A percentile compares a stretch with the other conserved stretches of the same genome.
These are phyloP conservation scores for Fusarium pilosicola DNA, from an alignment of 2,329 filamentous ascomycete species.

Conservation along the genomic window DNA sequence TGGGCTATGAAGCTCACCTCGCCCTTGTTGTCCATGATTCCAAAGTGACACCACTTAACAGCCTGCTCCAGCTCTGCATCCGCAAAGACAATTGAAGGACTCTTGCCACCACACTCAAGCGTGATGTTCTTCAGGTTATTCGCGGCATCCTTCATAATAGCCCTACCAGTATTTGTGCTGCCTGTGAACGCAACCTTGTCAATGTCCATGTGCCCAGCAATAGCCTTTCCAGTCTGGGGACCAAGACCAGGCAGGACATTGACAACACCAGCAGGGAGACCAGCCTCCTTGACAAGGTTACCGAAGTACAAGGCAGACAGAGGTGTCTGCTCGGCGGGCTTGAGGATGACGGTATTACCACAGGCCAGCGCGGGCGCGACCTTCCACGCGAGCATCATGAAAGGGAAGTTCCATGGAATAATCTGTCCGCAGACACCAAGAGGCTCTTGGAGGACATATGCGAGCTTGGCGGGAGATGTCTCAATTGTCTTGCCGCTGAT, in stretches of 20 bases:
- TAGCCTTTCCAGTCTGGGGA: slow-evolving; percentile 68
- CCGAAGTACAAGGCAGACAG: slow-evolving; percentile 69
- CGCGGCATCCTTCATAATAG: slow-evolving; percentile 75
- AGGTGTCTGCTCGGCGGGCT: slow-evolving; percentile 69
- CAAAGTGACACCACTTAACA: slow-evolving; percentile 59
- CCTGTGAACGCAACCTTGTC: slow-evolving; percentile 79
- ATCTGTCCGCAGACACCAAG: slow-evolving; percentile 74
- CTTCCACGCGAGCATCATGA: slow-evolving; percentile 70
- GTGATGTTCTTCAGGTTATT: slow-evolving; percentile 68
- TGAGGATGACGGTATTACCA: slow-evolving; percentile 67
- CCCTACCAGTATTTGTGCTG: slow-evolving; percentile 70
- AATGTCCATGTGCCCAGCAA: slow-evolving; percentile 70
- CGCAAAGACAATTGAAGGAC: slow-evolving; percentile 65
- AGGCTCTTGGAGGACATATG: slow-evolving; percentile 74
- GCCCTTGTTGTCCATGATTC: slow-evolving; percentile 65
- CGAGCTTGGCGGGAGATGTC: slow-evolving; percentile 69
- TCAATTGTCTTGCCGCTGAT: slow-evolving; percentile 75
- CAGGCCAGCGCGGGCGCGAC: slow-evolving; percentile 72
- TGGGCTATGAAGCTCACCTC: slow-evolving; percentile 52
- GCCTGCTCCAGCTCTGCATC: slow-evolving; percentile 69
- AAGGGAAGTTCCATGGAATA: slow-evolving; percentile 62
- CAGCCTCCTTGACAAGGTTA: slow-evolving; percentile 72
- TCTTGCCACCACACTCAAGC: slow-evolving; percentile 68
- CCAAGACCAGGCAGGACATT: slow-evolving; percentile 76
- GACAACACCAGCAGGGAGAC: slow-evolving; percentile 78